phyloP scores from a whole-genome alignment of 2,329 filamentous ascomycete genomes.

The Colletotrichum spinosum region DNA sequence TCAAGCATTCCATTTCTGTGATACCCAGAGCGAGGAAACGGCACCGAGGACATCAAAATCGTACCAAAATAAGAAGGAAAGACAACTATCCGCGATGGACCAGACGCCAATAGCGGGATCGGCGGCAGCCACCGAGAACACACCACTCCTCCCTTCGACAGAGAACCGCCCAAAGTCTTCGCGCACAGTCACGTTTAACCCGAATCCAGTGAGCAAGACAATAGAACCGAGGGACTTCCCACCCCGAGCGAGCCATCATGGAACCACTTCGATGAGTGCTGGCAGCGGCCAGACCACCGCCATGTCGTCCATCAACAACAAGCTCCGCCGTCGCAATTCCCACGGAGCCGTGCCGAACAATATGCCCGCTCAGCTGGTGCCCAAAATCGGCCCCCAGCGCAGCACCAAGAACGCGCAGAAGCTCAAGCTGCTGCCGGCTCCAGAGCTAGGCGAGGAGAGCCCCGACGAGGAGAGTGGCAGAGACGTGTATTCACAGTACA shows the following conservation, averaged over 20 bases:
- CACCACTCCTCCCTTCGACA: constrained; percentile 49
- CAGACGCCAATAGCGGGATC: constrained; percentile 33
- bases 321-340: constrained; percentile 87
- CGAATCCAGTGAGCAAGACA: constrained; percentile 72
- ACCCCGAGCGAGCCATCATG: constrained; percentile 45
- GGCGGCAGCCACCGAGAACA: constrained; percentile 45
- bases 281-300: constrained; percentile 54
- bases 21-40: constrained; percentile 15
- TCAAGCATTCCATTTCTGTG: constrained; percentile 25
- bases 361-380: constrained; percentile 49
- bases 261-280: constrained; percentile 47
- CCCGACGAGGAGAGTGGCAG: constrained; percentile 89
- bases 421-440: constrained; percentile 94
- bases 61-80: constrained; percentile 8
- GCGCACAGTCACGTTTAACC: constrained; percentile 82
- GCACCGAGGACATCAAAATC: neutral
- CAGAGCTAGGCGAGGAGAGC: constrained; percentile 81
- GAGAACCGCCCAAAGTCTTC: constrained; percentile 56
- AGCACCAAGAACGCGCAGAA: constrained; percentile 97
- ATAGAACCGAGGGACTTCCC: constrained; percentile 61
- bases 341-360: constrained; percentile 66
- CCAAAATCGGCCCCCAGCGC: constrained; percentile 92
- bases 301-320: constrained; percentile 86
- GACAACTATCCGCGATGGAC: constrained; percentile 34
- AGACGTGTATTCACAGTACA: constrained; percentile 98